Evolutionary conservation across 169 alveolate genomes (phyloP).

Genomic region (Eimeria sp.): DNA sequence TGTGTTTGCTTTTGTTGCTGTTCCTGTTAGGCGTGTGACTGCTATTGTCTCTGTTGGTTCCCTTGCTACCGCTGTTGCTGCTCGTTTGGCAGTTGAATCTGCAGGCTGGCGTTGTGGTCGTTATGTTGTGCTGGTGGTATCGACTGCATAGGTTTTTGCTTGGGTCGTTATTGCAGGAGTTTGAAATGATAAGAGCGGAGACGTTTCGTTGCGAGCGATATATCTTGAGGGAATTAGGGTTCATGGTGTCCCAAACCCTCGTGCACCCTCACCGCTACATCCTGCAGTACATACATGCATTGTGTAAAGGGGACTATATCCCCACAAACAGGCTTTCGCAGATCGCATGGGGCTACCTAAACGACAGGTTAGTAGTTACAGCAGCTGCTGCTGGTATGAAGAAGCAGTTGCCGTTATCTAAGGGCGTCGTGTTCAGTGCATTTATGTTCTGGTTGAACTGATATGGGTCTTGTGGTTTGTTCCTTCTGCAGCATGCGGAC

Average conservation of each 20-base stretch:
- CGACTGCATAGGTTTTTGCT: background rate
- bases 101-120: background rate
- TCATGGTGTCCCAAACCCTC: constrained; percentile 88
- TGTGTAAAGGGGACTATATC: constrained; percentile 90
- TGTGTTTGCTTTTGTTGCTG: background rate
- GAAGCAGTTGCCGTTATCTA: background rate
- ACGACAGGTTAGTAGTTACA: constrained; percentile 90
- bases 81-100: background rate
- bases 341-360: constrained; percentile 95
- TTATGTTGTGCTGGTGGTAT: background rate
- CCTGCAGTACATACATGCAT: constrained; percentile 92
- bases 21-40: background rate
- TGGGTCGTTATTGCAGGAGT: constrained; percentile 52
- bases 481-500: constrained; percentile 87
- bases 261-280: constrained; percentile 92
- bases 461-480: background rate
- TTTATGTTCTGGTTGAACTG: background rate
- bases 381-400: constrained; percentile 21
- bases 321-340: constrained; percentile 90
- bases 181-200: constrained; percentile 86
- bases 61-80: background rate
- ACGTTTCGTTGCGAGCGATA: constrained; percentile 92
- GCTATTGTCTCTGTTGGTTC: background rate
- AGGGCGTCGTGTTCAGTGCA: background rate
- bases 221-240: constrained; percentile 94